phyloP scores from a whole-genome alignment of 441 rosid genomes.

The Syzygium syzygioides region DNA sequence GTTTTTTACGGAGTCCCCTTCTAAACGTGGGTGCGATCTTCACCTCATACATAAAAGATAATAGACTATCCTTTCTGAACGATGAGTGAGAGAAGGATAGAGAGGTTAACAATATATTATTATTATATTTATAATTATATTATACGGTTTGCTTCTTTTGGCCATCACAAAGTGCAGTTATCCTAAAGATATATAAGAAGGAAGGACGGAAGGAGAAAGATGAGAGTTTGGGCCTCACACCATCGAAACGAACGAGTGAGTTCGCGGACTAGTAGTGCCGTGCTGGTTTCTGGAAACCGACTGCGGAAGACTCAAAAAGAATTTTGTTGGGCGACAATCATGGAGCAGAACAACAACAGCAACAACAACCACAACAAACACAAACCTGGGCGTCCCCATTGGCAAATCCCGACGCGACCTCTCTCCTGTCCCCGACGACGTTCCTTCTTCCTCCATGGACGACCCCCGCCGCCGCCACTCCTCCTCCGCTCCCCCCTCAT shows the following conservation, averaged over 20 bases:
- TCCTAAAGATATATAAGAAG: neutral
- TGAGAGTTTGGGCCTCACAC: neutral
- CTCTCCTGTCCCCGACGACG: neutral
- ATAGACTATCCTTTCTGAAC: no score
- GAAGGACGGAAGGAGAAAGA: neutral
- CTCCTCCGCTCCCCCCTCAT: neutral
- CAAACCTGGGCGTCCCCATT: neutral
- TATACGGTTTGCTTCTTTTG: neutral
- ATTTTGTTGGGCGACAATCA: neutral
- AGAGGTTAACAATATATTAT: neutral
- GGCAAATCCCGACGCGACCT: neutral
- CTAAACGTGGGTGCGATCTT: neutral
- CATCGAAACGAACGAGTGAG: neutral
- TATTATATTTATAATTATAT: neutral
- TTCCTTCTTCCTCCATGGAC: neutral
- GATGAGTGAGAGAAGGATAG: neutral
- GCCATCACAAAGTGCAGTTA: neutral
- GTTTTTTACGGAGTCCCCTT: neutral
- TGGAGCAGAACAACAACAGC: neutral
- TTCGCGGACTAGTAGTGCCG: no score
- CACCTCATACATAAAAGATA: no score
- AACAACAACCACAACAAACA: neutral
- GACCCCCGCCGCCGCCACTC: neutral
- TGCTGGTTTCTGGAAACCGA: neutral
- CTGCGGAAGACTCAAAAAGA: neutral